Percentiles rank a stretch among this genome's conserved stretches.
phyloP scores from a whole-genome alignment of 192 early-diverging fungal genomes.

The Dimargaris cristalligena region DNA sequence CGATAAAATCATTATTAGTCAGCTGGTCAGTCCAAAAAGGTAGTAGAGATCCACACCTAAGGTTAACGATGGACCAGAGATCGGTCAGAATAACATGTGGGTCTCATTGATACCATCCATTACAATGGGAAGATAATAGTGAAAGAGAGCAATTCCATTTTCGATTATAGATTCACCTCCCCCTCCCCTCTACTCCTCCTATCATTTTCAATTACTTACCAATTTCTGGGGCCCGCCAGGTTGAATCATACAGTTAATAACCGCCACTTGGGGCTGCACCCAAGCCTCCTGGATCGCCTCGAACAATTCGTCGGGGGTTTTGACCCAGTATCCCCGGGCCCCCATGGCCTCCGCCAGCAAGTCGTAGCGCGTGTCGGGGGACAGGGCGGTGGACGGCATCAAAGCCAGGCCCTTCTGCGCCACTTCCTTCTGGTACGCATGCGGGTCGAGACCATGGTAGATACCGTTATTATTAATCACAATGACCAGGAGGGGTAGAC shows the following conservation, averaged over 20 bases:
- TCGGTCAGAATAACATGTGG: too few species aligned
- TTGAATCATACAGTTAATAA: slow-evolving; percentile 50
- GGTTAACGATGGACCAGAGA: too few species aligned
- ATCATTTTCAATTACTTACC: too few species aligned
- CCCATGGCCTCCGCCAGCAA: slow-evolving; percentile 48
- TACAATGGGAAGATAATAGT: too few species aligned
- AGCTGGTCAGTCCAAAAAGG: too few species aligned
- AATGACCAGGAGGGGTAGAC: slow-evolving; percentile 46
- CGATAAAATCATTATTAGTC: too few species aligned
- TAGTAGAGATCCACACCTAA: too few species aligned
- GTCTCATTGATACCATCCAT: too few species aligned
- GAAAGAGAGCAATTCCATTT: too few species aligned
- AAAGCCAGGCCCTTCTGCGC: slow-evolving; percentile 19
- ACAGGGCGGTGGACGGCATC: slow-evolving; percentile 45
- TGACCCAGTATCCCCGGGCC: slow-evolving; percentile 36
- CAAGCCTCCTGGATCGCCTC: slow-evolving; percentile 30
- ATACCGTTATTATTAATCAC: slow-evolving; percentile 70
- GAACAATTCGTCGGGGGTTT: slow-evolving; percentile 35
- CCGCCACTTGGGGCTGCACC: slow-evolving; percentile 24
- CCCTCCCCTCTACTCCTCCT: too few species aligned
- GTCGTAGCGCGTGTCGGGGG: slow-evolving; percentile 49
- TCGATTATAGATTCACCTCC: too few species aligned
- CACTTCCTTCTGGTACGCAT: slow-evolving; percentile 26
- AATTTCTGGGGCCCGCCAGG: slow-evolving; percentile 43
- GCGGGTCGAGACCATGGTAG: slow-evolving; percentile 39